phyloP scores from a whole-genome alignment of 345 rosid genomes.

The Rhodamnia argentea region DNA sequence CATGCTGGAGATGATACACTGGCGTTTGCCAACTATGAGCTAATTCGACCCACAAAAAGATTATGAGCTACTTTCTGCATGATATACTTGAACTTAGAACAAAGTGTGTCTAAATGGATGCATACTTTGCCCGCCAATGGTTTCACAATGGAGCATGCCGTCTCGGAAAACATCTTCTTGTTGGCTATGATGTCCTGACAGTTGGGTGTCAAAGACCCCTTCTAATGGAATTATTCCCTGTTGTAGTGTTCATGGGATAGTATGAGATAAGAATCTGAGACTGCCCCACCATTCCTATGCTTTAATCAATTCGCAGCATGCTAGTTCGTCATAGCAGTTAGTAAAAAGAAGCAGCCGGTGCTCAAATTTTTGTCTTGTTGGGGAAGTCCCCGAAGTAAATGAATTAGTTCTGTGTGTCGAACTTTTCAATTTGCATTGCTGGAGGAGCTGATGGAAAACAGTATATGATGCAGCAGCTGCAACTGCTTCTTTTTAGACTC shows the following conservation, averaged over 20 bases:
- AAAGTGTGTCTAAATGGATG: not conserved
- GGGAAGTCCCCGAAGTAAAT: not conserved
- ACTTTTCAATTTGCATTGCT: not conserved
- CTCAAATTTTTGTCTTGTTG: not conserved
- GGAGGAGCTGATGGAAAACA: not conserved
- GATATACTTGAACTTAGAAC: not conserved
- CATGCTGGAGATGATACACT: not conserved
- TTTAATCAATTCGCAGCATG: not conserved
- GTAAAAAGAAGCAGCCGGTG: not conserved
- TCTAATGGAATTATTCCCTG: not conserved
- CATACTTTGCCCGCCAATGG: not conserved
- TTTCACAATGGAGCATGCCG: not conserved
- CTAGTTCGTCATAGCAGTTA: not conserved
- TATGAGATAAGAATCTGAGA: not conserved
- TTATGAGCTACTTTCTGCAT: not conserved
- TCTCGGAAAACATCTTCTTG: not conserved
- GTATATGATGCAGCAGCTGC: not conserved
- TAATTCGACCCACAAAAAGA: not conserved
- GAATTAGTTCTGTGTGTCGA: not conserved
- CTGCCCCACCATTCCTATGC: not conserved
- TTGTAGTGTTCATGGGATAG: not conserved
- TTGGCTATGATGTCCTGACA: not conserved
- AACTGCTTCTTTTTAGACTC: not conserved
- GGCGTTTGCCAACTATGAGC: not conserved
- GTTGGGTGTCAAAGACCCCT: not conserved